Conservation (phyloP, 805 yeast species). For the Candida ovalis region DNA sequence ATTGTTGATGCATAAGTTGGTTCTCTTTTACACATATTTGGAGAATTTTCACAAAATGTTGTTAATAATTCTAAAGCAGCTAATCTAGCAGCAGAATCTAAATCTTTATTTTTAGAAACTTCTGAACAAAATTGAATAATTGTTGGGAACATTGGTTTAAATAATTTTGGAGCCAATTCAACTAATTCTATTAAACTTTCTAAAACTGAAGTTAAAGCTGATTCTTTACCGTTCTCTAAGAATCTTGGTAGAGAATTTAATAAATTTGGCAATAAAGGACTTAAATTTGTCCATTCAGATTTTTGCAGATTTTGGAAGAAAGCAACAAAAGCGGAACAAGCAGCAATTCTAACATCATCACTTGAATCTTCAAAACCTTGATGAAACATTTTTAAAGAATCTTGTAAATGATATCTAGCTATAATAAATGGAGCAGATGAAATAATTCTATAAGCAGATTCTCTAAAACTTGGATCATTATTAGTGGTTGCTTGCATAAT, state of each 20-base stretch:
- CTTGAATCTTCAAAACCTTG: slow-evolving; percentile 74
- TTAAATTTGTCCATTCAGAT: slow-evolving; percentile 69
- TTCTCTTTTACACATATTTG: slow-evolving; percentile 88
- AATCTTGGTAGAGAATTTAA: slow-evolving; percentile 85
- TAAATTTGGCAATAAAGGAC: slow-evolving; percentile 77
- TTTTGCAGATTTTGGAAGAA: slow-evolving; percentile 82
- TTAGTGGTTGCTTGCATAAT: slow-evolving; percentile 56
- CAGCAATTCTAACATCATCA: slow-evolving; percentile 85
- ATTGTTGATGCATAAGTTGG: slow-evolving; percentile 66
- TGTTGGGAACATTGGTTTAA: slow-evolving; percentile 86
- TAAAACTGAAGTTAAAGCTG: slow-evolving; percentile 80
- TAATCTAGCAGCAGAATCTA: slow-evolving; percentile 75
- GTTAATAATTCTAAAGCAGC: slow-evolving; percentile 87
- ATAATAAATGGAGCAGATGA: slow-evolving; percentile 79
- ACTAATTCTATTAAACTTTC: slow-evolving; percentile 88
- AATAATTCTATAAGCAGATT: slow-evolving; percentile 86
- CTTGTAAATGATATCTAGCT: slow-evolving; percentile 38
- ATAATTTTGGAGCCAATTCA: slow-evolving; percentile 91
- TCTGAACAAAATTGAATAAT: slow-evolving; percentile 81
- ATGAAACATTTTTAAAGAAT: slow-evolving; percentile 66
- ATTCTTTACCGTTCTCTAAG: slow-evolving; percentile 71
- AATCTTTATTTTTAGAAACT: slow-evolving; percentile 74
- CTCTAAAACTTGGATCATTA: slow-evolving; percentile 66
- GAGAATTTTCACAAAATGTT: slow-evolving; percentile 89
- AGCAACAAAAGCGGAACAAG: slow-evolving; percentile 89